These are phyloP conservation scores for Gliomastix tumulicola DNA, from an alignment of 2,329 filamentous ascomycete species.

Conservation along the genomic window DNA sequence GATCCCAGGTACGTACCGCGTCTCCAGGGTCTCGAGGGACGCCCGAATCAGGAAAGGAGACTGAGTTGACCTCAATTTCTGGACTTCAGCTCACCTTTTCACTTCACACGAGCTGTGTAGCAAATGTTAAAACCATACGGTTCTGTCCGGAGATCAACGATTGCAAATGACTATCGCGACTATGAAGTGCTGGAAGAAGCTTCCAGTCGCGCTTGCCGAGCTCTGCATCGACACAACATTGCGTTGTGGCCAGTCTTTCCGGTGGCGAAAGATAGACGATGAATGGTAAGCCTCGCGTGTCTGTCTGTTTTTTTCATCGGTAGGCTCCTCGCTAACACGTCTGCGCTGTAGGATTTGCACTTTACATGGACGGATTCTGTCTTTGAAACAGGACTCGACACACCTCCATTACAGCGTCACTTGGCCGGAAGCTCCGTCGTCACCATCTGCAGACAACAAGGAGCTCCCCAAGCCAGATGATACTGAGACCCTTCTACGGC, in stretches of 20 bases:
- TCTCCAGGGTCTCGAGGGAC: no score
- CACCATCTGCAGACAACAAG: slow-evolving; percentile 3
- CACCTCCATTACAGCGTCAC: slow-evolving; percentile 75
- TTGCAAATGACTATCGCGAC: no score
- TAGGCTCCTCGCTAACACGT: not conserved
- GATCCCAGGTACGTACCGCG: not conserved
- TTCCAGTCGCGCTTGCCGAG: slow-evolving; percentile 76
- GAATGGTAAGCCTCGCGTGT: slow-evolving; percentile 63
- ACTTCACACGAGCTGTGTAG: no score
- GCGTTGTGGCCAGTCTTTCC: slow-evolving; percentile 92
- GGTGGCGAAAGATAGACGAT: slow-evolving; percentile 81
- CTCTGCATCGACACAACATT: slow-evolving; percentile 92
- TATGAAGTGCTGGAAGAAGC: slow-evolving; percentile 89
- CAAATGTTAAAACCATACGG: no score
- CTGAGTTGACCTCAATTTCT: no score
- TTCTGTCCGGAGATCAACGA: no score
- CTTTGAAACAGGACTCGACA: slow-evolving; percentile 72
- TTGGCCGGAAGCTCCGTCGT: slow-evolving; percentile 49
- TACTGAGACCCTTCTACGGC: slow-evolving; percentile 64
- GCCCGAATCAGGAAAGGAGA: no score
- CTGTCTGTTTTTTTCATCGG: no score
- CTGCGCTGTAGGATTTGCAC: slow-evolving; percentile 65
- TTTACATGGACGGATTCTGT: slow-evolving; percentile 77
- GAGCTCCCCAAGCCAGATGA: slow-evolving; percentile 44
- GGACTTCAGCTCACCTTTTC: no score